Percentiles rank a stretch among this genome's conserved stretches.
Evolutionary conservation across 306 rosid species (phyloP).

Genomic region (Quercus parvula): DNA sequence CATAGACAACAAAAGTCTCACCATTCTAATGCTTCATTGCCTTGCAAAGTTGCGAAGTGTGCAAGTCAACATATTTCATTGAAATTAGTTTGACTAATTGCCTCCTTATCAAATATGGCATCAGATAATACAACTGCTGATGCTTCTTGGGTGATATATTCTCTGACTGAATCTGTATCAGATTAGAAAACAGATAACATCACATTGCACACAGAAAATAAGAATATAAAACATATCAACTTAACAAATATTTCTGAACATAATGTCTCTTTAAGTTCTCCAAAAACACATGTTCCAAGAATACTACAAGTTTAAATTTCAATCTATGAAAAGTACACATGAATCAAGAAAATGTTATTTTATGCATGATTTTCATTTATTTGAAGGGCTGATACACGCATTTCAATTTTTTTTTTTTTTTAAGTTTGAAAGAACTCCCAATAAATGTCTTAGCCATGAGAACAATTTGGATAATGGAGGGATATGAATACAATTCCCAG

Average conservation of each 20-base stretch:
- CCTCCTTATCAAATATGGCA: conserved; percentile 78
- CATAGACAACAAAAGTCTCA: conserved; percentile 12
- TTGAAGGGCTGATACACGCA: not conserved
- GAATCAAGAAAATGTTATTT: not conserved
- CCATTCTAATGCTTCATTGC: conserved; percentile 56
- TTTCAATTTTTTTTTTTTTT: not conserved
- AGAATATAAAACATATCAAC: not conserved
- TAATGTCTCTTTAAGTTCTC: not conserved
- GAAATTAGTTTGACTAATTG: conserved; percentile 43
- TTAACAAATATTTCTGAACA: not conserved
- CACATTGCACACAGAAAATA: not conserved
- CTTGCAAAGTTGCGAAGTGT: conserved; percentile 50
- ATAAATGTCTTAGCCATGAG: not conserved
- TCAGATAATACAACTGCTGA: conserved; percentile 81
- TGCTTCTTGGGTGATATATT: conserved; percentile 69
- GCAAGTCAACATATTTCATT: conserved; percentile 63
- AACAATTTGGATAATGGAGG: not conserved
- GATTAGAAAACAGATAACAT: conserved; percentile 11
- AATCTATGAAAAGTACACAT: not conserved
- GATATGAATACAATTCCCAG: not conserved
- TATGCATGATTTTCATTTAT: not conserved
- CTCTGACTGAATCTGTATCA: conserved; percentile 51
- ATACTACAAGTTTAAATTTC: not conserved
- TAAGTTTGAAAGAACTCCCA: not conserved
- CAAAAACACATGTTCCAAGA: not conserved